Percentiles rank a stretch among this genome's conserved stretches.
phyloP scores from a whole-genome alignment of 305 asterid species.

The Fraxinus paxiana region DNA sequence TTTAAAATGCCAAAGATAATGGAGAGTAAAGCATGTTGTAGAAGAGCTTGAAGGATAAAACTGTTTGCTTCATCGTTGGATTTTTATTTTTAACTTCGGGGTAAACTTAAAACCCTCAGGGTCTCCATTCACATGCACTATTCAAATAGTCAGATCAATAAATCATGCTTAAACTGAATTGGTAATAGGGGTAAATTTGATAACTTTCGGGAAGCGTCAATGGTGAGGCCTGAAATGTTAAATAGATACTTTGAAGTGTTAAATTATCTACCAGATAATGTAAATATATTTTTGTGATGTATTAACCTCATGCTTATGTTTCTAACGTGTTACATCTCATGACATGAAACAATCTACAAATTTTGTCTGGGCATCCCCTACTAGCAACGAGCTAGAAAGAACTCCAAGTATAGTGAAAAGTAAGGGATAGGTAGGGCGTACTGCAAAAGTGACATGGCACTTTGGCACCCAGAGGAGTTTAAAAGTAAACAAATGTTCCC shows the following conservation, averaged over 20 bases:
- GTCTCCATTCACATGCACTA: background rate
- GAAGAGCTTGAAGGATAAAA: background rate
- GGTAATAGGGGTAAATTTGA: background rate
- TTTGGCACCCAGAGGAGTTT: background rate
- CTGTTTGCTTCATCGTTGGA: background rate
- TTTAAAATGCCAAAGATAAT: background rate
- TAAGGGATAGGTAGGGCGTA: background rate
- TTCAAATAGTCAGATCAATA: background rate
- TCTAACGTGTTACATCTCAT: background rate
- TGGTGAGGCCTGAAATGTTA: background rate
- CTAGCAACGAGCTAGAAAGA: background rate
- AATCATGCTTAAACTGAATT: background rate
- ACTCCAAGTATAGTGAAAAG: background rate
- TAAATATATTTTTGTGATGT: background rate
- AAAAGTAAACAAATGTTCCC: background rate
- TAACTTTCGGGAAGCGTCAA: background rate
- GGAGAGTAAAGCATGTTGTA: background rate
- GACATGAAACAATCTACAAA: background rate
- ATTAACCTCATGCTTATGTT: background rate
- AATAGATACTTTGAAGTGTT: background rate
- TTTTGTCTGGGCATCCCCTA: background rate
- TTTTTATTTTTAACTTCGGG: background rate
- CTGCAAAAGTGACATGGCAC: background rate
- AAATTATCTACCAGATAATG: background rate
- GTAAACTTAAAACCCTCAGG: background rate